Evolutionary conservation across 768 basidiomycete species (phyloP).

Genomic region (Wakefieldia striispora): DNA sequence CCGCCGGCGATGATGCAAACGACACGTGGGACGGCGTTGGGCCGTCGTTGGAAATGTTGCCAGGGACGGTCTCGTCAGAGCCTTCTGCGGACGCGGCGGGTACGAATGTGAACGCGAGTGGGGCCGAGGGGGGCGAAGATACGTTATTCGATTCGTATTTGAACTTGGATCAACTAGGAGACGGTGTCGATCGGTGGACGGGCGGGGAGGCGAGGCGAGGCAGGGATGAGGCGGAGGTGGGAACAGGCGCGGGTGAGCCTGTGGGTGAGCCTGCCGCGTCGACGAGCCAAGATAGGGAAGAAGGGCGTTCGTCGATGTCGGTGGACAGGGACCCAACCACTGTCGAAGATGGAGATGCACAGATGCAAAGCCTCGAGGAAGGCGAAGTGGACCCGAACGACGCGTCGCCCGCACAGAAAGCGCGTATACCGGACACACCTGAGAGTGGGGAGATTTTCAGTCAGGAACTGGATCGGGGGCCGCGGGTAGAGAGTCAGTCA

Average conservation of each 20-base stretch:
- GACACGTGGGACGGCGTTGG: slow-evolving; percentile 9
- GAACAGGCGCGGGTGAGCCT: background rate
- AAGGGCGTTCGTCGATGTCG: background rate
- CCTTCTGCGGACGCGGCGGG: background rate
- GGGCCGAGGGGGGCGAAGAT: slow-evolving; percentile 6
- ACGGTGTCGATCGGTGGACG: background rate
- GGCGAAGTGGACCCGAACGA: slow-evolving; percentile 16
- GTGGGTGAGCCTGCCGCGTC: background rate
- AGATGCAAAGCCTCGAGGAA: slow-evolving; percentile 8
- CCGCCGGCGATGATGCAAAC: background rate
- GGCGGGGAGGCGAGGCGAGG: background rate
- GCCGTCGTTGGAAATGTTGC: background rate
- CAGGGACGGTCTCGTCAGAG: background rate
- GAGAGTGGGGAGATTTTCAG: slow-evolving; percentile 20
- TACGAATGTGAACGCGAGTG: background rate
- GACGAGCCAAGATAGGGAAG: background rate
- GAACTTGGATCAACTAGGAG: slow-evolving; percentile 19
- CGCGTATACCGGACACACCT: background rate
- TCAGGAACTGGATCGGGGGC: background rate
- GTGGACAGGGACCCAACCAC: background rate
- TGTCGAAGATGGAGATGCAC: background rate
- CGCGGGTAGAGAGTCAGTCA: background rate
- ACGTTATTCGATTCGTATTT: slow-evolving; percentile 22
- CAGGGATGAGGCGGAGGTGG: background rate
- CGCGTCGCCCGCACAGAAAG: background rate